Evolutionary conservation across 257 asterid species (phyloP), one percentile per base, ranked within the genome.

Genomic region (Penstemon davidsonii): DNA sequence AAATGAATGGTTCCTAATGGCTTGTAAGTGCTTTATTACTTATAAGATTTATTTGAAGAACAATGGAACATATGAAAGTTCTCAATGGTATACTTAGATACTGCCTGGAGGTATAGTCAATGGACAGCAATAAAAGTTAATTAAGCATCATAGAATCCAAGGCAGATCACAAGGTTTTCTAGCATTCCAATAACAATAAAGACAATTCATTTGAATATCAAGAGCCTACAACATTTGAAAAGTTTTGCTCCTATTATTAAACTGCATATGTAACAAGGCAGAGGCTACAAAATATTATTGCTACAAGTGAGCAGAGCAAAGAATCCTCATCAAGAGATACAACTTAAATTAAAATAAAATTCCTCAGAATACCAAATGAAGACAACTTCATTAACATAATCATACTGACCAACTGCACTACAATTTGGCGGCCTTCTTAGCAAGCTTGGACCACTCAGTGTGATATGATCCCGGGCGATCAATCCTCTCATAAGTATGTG

Each of bases 391-490:
- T 75, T 70, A 49, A 70, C 68, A 71, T 62, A 60, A 76, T 72
- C 62, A 60, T 53, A 25, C 70, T 18, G 12, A 18, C 50, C 67
- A 10, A 53, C 57, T 36, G 64, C 73, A 66, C 81, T 77, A 54
- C 45, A 9, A 85, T 11, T 80, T 75, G 60, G 72, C 60, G 57
- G 88, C 82, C 57, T 88, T 86, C 54, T 81, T 80, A 53, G 96
- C 96, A 71, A 87, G 96, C 88, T 89, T 92, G 44, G 96, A 80
- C 98, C 98, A 92, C 86, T 92, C 98, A 1, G 96, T 92, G 67
- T 92, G 98, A 60, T 70, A 86, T 6, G 96, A 64, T 59, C 98
- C 96, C 0, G 86, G 66, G 71, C 60, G 72, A 67, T 92, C 98
- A 62, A 77, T 67, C 84, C 96, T 87, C 77, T 92, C 96, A 47